Base-by-base conservation (phyloP, 2,329 filamentous ascomycete genomes). In the Rhinocladiella similis region DNA sequence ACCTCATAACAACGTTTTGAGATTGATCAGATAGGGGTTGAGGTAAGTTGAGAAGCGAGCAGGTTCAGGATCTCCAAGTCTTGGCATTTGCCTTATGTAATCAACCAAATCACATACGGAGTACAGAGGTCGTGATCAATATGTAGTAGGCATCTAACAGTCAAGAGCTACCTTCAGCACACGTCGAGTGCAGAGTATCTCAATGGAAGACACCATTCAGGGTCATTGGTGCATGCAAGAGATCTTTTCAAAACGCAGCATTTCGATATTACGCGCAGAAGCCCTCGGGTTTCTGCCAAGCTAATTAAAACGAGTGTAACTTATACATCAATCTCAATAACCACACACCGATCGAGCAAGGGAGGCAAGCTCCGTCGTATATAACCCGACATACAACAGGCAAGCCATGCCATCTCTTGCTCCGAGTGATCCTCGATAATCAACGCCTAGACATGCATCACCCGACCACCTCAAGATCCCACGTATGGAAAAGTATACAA, bases 251-350 rank as follows among this genome's bases (percentile, higher is more conserved):
- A 7, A 41, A 19, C 18, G 38, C 14, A 41, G 18, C 14, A 27
- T 27, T 47, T 50, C 46, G 20, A 18, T 55, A 57, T 57, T 57
- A 61, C 38, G 35, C 19, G 47, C 54, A 59, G 47, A 27, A 50
- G 42, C 53, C 16, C 38, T 18, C 25, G 18, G 47, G 36, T 36
- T 43, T 41, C 43, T 50, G 52, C 45, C 36, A 47, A 47, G 46
- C n/a, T 36, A 33, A 62, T 62, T 62, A 62, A 54, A 62, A 59
- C 59, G 59, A 62, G 59, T 59, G 59, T 62, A 54, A 50, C 50
- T 57, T 35, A 57, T 57, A 59, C 56, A 46, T 55, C 45, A 51
- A 38, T n/a, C 5, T 12, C 41, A 53, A 22, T 47, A 25, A 27
- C 22, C 33, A 45, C n/a, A 46, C 47, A 45, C 50, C 50, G 49